Percentiles rank a stretch among this genome's conserved stretches.
These are phyloP conservation scores for Scheffersomyces lignicola DNA, from an alignment of 1,139 yeast species.

Conservation along the genomic window DNA sequence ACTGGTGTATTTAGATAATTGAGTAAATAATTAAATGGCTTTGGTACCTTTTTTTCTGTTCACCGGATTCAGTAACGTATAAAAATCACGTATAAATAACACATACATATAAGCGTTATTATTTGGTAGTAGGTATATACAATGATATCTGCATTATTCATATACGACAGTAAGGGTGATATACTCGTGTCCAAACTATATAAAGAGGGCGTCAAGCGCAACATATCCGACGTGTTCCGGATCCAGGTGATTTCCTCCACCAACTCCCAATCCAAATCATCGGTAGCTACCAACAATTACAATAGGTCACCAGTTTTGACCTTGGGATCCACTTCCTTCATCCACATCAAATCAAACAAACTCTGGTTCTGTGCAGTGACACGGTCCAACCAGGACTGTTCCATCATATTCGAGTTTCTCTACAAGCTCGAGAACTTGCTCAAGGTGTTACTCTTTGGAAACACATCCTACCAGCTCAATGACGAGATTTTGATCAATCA, in stretches of 20 bases:
- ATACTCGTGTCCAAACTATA: slow-evolving; percentile 76
- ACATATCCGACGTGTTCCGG: slow-evolving; percentile 86
- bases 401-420: slow-evolving; percentile 75
- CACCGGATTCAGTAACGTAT: too few relatives aligned
- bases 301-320: slow-evolving; percentile 82
- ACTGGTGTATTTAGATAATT: too few relatives aligned
- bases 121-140: slow-evolving; percentile 1
- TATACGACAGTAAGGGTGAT: slow-evolving; percentile 81
- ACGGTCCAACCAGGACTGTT: slow-evolving; percentile 84
- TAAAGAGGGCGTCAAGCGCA: slow-evolving; percentile 62
- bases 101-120: too few relatives aligned
- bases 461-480: slow-evolving; percentile 11
- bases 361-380: slow-evolving; percentile 87
- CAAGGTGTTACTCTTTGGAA: slow-evolving; percentile 18
- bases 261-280: slow-evolving; percentile 8
- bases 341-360: slow-evolving; percentile 69
- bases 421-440: slow-evolving; percentile 57
- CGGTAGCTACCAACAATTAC: slow-evolving; percentile 21
- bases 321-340: slow-evolving; percentile 87
- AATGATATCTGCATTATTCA: slow-evolving; percentile 80
- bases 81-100: too few relatives aligned
- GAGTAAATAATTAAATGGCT: too few relatives aligned
- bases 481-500: slow-evolving; percentile 45
- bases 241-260: slow-evolving; percentile 75
- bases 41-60: too few relatives aligned